Evolutionary conservation across 192 early-diverging fungal genomes (phyloP).

Genomic region (Coemansia umbellata): DNA sequence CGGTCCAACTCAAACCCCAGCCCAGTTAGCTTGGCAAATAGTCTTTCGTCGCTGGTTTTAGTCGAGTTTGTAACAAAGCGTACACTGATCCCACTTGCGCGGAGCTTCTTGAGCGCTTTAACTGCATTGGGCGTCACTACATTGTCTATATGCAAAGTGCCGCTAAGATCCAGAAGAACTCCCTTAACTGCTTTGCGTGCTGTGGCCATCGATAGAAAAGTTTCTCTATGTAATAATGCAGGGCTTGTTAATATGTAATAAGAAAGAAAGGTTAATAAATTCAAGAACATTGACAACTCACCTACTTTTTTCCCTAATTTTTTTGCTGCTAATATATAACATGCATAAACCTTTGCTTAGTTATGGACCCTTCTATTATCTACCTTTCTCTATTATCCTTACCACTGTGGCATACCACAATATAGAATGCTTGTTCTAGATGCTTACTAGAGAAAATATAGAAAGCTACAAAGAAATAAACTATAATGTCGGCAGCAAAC

Average conservation of each 20-base stretch:
- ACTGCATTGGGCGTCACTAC: conserved; percentile 61
- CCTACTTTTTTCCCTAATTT: neutral
- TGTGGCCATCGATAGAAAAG: neutral
- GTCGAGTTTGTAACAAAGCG: conserved; percentile 89
- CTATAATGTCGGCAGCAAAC: too few species aligned
- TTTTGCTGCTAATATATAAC: neutral
- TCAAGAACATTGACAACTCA: neutral
- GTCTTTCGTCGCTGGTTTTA: conserved; percentile 57
- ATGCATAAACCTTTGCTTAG: too few species aligned
- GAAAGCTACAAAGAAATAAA: too few species aligned
- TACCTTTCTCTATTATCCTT: too few species aligned
- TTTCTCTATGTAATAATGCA: neutral
- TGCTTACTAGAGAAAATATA: too few species aligned
- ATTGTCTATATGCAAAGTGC: conserved; percentile 75
- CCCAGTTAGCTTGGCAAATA: conserved; percentile 56
- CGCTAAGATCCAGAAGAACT: conserved; percentile 73
- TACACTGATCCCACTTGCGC: conserved; percentile 52
- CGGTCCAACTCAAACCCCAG: conserved; percentile 67
- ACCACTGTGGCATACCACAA: too few species aligned
- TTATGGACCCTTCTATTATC: too few species aligned
- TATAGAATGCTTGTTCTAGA: too few species aligned
- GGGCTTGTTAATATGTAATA: neutral
- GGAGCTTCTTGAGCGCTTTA: conserved; percentile 61
- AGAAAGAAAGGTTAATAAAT: neutral
- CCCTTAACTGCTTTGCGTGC: conserved; percentile 36